A percentile compares a stretch with the other conserved stretches of the same genome.
phyloP scores from a whole-genome alignment of 179 eudicot species.

The Silene noctiflora region DNA sequence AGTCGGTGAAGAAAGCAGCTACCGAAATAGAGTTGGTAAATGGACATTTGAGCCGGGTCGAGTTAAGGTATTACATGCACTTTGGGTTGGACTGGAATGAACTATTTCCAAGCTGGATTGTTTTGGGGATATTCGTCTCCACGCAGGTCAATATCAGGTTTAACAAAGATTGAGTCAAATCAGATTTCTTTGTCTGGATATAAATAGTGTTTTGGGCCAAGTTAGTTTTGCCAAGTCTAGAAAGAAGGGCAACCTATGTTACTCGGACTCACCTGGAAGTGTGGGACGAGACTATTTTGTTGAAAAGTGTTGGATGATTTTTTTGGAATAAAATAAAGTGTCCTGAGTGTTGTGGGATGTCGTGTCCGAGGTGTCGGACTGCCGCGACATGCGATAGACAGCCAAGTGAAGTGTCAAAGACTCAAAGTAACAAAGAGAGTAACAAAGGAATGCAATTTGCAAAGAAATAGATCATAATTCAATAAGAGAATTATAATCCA shows the following conservation, averaged over 20 bases:
- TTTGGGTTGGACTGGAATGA: not conserved
- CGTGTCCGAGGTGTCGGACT: no score
- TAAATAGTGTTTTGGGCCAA: not conserved
- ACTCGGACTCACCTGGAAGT: not conserved
- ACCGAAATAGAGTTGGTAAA: not conserved
- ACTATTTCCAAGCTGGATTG: not conserved
- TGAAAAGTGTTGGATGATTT: no score
- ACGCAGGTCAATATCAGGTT: not conserved
- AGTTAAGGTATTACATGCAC: not conserved
- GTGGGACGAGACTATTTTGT: no score
- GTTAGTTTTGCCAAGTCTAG: not conserved
- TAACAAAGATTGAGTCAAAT: not conserved
- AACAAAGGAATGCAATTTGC: no score
- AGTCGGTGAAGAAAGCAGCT: not conserved
- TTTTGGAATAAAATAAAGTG: no score
- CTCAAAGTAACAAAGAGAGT: no score
- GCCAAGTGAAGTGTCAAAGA: no score
- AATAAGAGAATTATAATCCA: conserved; percentile 1
- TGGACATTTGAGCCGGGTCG: not conserved
- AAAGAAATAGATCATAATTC: not conserved
- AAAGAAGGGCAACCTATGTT: not conserved
- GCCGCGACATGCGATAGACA: no score
- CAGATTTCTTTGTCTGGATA: no score
- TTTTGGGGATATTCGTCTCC: not conserved
- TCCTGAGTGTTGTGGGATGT: no score